Evolutionary conservation across 768 basidiomycete genomes (phyloP).

Genomic region (Leccinum incarnatum): DNA sequence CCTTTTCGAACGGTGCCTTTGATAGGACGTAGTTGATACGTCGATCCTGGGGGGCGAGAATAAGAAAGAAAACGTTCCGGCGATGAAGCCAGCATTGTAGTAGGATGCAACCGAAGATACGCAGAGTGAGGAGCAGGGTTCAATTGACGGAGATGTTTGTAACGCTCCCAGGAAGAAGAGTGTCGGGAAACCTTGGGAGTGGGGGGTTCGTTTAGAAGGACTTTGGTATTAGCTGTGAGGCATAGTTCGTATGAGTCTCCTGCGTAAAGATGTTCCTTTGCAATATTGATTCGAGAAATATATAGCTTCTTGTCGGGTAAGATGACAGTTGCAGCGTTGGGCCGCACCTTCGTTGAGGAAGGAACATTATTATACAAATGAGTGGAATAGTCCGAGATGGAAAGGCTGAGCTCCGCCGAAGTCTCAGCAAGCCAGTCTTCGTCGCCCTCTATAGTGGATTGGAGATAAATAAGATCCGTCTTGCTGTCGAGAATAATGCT

Average conservation of each 20-base stretch:
- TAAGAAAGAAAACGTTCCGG: conserved; percentile 90
- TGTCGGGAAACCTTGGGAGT: conserved; percentile 10
- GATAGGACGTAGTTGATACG: conserved; percentile 88
- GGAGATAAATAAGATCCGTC: conserved; percentile 53
- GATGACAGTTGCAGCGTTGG: conserved; percentile 34
- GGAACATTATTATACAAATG: conserved; percentile 12
- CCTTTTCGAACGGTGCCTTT: conserved; percentile 86
- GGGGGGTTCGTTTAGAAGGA: conserved; percentile 44
- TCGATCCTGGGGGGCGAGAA: conserved; percentile 57
- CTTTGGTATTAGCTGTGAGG: conserved; percentile 70
- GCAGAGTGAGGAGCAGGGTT: conserved; percentile 92
- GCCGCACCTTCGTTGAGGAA: conserved; percentile 27
- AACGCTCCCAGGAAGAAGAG: conserved; percentile 65
- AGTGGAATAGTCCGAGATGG: conserved; percentile 12
- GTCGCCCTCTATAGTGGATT: conserved; percentile 62
- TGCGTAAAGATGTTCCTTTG: conserved; percentile 70
- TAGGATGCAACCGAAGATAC: conserved; percentile 73
- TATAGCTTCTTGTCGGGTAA: conserved; percentile 62
- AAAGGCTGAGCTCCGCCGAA: conserved; percentile 16
- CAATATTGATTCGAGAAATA: conserved; percentile 61
- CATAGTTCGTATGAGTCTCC: conserved; percentile 96
- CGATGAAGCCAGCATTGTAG: conserved; percentile 79
- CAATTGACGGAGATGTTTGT: conserved; percentile 61
- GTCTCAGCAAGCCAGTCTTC: conserved; percentile 57
- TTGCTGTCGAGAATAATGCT: conserved; percentile 65